These are phyloP conservation scores for Taxillus chinensis DNA, from an alignment of 164 flowering plant genomes.

Conservation along the genomic window DNA sequence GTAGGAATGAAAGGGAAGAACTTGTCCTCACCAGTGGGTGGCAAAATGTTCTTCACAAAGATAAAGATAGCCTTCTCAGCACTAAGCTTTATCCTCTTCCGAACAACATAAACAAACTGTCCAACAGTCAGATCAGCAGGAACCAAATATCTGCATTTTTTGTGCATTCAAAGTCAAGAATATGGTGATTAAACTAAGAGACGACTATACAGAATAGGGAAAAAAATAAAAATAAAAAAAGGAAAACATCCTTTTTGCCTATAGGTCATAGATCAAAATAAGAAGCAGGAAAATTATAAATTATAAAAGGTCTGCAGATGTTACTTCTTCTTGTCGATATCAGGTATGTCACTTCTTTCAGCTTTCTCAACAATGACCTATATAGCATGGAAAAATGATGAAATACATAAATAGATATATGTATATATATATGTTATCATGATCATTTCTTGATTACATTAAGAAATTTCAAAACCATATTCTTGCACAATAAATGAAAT, in stretches of 20 bases:
- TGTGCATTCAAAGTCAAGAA: no score
- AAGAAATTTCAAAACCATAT: no score
- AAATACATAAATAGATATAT: no score
- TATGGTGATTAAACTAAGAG: neutral
- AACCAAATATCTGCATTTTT: constrained; percentile 29
- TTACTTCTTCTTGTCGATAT: constrained; percentile 1
- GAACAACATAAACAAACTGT: constrained; percentile 43
- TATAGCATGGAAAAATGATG: neutral
- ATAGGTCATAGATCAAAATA: no score
- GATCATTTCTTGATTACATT: no score
- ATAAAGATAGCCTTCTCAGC: constrained; percentile 43
- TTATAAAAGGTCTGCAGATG: neutral
- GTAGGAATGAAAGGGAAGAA: neutral
- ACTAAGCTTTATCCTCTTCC: constrained; percentile 38
- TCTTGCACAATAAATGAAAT: neutral
- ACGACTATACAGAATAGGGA: neutral
- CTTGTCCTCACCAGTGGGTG: constrained; percentile 30
- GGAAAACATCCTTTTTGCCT: no score
- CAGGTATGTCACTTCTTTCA: constrained; percentile 2
- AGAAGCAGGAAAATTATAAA: neutral
- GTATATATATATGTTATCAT: no score
- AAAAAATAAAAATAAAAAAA: neutral
- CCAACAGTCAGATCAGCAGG: constrained; percentile 39
- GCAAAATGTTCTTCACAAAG: constrained; percentile 34
- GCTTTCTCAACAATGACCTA: constrained; percentile 39